These are phyloP conservation scores for Alternaria brassicicola DNA, from an alignment of 2,329 filamentous ascomycete species.

Conservation along the genomic window DNA sequence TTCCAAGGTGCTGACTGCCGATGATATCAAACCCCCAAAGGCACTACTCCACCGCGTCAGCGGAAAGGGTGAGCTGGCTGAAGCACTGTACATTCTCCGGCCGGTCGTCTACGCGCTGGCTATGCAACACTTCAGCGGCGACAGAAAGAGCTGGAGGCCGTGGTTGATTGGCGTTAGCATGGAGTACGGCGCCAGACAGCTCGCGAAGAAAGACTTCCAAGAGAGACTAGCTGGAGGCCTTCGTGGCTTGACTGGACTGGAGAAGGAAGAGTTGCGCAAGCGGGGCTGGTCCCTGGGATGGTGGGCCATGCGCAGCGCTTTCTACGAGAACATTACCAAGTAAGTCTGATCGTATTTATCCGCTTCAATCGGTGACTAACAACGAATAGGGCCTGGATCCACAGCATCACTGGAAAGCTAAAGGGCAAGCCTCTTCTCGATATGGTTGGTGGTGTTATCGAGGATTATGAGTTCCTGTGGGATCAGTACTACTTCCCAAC, in stretches of 20 bases:
- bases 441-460: slow-evolving; percentile 82
- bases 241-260: slow-evolving; percentile 78
- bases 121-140: slow-evolving; percentile 72
- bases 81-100: slow-evolving; percentile 88
- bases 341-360: slow-evolving; percentile 43
- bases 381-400: slow-evolving; percentile 61
- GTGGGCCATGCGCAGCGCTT: slow-evolving; percentile 97
- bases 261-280: slow-evolving; percentile 87
- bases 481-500: slow-evolving; percentile 94
- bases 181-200: slow-evolving; percentile 87
- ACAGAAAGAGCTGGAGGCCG: slow-evolving; percentile 84
- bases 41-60: slow-evolving; percentile 78
- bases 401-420: slow-evolving; percentile 73
- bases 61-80: slow-evolving; percentile 80
- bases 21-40: slow-evolving; percentile 93
- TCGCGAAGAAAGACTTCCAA: slow-evolving; percentile 71
- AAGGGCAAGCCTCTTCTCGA: slow-evolving; percentile 76
- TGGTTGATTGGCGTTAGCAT: slow-evolving; percentile 87
- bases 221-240: slow-evolving; percentile 71
- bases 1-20: slow-evolving; percentile 87
- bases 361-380: slow-evolving; percentile 22
- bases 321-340: slow-evolving; percentile 89
- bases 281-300: slow-evolving; percentile 89
- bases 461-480: slow-evolving; percentile 98
- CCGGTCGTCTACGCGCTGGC: slow-evolving; percentile 86